Evolutionary conservation across 768 basidiomycete genomes (phyloP), one percentile per base, ranked within the genome.

Genomic region (Leccinum uliginosum): DNA sequence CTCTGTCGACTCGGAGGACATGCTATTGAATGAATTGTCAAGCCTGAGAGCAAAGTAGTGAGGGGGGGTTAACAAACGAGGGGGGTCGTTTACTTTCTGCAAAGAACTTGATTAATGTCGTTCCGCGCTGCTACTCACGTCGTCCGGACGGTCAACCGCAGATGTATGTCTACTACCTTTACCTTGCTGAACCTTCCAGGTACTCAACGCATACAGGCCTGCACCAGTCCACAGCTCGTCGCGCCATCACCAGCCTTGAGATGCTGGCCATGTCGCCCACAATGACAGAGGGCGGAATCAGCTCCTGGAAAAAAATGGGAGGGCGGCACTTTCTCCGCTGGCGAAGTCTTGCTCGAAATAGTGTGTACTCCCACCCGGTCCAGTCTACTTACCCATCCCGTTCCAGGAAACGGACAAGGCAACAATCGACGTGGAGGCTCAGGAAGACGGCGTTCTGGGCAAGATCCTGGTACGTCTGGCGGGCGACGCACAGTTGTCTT

Each of bases 201-300:
- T 35, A 5, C 63, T 60, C 35, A 62, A 11, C 27, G 54, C 46
- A 48, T 35, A 45, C 53, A 71, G 71, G 62, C 47, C 45, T 91
- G 51, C 87, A 86, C 68, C 73, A 77, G 35, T 76, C 82, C 46
- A 64, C 73, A 51, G 65, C 70, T 46, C 79, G 82, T 45, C 72
- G 72, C 61, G 91, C 87, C 30, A 79, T 91, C 51, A 85, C 89
- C 49, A 81, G 85, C 59, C 82, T 96, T 57, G 76, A 83, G 63
- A 96, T 98, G 93, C 95, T 95, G 5, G 95, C 95, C 57, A 96
- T 98, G 93, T 94, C 90, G 3, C 94, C 93, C 14, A 96, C 93
- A 12, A 94, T 98, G 90, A 93, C 91, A 0, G 94, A 97, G 73
- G 94, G 95, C 45, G 93, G 89, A 3, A 91, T 98, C 60, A 78